A percentile compares a stretch with the other conserved stretches of the same genome.
Evolutionary conservation across 1,139 yeast genomes (phyloP).

Genomic region (Protomyces inundatus): DNA sequence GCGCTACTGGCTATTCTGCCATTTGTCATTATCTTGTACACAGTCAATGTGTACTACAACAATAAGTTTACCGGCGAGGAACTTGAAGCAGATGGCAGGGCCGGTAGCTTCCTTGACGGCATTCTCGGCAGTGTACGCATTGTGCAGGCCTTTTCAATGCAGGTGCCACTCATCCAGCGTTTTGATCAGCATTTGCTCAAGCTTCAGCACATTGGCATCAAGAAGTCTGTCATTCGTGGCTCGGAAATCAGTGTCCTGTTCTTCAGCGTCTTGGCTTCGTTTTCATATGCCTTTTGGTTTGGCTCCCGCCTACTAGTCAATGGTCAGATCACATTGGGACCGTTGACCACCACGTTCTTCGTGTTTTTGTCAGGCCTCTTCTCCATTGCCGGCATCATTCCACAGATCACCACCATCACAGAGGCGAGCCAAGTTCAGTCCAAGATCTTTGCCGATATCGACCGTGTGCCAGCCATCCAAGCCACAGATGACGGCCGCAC

Average conservation of each 20-base stretch:
- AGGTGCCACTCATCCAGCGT: conserved; percentile 39
- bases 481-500: conserved; percentile 4
- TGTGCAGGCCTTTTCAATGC: conserved; percentile 45
- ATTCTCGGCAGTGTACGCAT: conserved; percentile 44
- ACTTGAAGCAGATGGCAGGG: conserved; percentile 39
- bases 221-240: conserved; percentile 39
- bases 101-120: conserved; percentile 45
- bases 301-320: conserved; percentile 35
- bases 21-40: conserved; percentile 39
- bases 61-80: conserved; percentile 38
- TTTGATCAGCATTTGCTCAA: conserved; percentile 38
- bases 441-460: conserved; percentile 44
- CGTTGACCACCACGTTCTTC: conserved; percentile 32
- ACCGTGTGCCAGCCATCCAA: conserved; percentile 32
- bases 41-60: conserved; percentile 27
- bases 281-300: conserved; percentile 45
- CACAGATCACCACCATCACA: conserved; percentile 42
- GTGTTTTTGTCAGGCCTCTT: conserved; percentile 42
- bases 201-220: conserved; percentile 36
- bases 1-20: conserved; percentile 42
- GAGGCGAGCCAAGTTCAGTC: conserved; percentile 43
- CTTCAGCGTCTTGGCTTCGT: conserved; percentile 31
- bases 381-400: conserved; percentile 43
- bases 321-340: conserved; percentile 28
- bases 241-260: conserved; percentile 36